Conservation (phyloP, 1,139 yeast species). For the Pichiaceae sp. region DNA sequence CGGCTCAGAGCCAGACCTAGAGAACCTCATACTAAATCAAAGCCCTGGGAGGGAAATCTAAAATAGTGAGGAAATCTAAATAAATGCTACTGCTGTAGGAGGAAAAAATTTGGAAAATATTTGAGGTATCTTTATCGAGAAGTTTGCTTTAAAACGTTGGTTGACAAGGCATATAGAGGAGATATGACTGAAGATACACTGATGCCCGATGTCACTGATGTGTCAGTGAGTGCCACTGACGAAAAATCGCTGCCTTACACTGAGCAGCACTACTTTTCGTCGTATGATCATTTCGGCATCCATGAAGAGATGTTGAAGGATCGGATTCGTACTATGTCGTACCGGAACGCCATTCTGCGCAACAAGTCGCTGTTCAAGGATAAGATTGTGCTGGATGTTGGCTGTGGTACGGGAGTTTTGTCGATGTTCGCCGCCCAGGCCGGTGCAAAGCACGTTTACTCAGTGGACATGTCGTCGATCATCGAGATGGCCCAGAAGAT, state of each 20-base stretch:
- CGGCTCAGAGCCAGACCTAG: neutral
- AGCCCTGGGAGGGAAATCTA: too few relatives aligned
- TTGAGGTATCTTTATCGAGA: too few relatives aligned
- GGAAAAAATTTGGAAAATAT: neutral
- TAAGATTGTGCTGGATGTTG: conserved; percentile 95
- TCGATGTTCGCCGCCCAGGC: conserved; percentile 98
- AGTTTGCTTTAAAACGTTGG: too few relatives aligned
- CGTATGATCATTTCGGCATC: conserved; percentile 95
- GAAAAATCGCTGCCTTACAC: conserved; percentile 45
- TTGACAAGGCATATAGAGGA: too few relatives aligned
- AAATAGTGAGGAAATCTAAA: too few relatives aligned
- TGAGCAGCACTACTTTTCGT: conserved; percentile 89
- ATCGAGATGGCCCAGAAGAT: conserved; percentile 90
- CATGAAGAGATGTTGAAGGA: conserved; percentile 99
- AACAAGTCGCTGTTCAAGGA: conserved; percentile 86
- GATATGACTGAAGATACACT: too few relatives aligned
- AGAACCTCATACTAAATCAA: neutral
- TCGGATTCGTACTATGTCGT: conserved; percentile 83
- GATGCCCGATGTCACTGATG: neutral
- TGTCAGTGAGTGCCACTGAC: conserved; percentile 37
- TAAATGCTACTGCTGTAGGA: neutral
- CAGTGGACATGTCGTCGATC: conserved; percentile 95
- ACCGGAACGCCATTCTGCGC: conserved; percentile 87
- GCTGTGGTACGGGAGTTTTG: conserved; percentile 95
- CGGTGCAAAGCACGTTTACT: conserved; percentile 95